Conservation (phyloP, 805 yeast species). For the Schwanniomyces sp. region DNA sequence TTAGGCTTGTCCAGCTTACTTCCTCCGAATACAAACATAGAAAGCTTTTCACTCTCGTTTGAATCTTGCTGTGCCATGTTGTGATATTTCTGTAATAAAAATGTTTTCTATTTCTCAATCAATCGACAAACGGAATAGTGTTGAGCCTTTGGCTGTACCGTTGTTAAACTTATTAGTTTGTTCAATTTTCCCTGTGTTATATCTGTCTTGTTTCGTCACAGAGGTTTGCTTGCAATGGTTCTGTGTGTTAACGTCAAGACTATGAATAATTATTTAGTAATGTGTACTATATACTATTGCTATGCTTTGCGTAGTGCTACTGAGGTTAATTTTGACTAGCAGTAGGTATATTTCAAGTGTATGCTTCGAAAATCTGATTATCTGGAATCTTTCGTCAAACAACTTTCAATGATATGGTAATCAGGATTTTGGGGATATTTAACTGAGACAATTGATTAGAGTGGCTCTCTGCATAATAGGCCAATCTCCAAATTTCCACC, state of each 20-base stretch:
- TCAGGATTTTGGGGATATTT: not conserved
- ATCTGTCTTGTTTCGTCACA: not conserved
- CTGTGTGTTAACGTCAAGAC: not conserved
- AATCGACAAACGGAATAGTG: not conserved
- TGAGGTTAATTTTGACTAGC: not conserved
- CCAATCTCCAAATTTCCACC: not conserved
- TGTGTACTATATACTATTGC: not conserved
- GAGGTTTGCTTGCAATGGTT: not conserved
- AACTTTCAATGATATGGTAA: not conserved
- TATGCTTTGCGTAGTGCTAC: not conserved
- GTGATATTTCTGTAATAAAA: not conserved
- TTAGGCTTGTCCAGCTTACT: not conserved
- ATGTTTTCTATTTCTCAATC: not conserved
- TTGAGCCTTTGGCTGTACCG: not conserved
- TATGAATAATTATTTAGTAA: not conserved
- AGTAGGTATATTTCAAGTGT: not conserved
- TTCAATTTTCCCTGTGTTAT: not conserved
- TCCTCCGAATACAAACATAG: conserved; percentile 5
- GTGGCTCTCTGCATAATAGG: not conserved
- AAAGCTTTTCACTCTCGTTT: not conserved
- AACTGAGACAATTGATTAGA: not conserved
- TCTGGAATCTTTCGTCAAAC: not conserved
- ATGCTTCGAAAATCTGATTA: not conserved
- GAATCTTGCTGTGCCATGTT: not conserved
- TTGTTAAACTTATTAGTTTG: not conserved